Evolutionary conservation across 306 rosid genomes (phyloP), one percentile per base, ranked within the genome.

Genomic region (Senna tora): DNA sequence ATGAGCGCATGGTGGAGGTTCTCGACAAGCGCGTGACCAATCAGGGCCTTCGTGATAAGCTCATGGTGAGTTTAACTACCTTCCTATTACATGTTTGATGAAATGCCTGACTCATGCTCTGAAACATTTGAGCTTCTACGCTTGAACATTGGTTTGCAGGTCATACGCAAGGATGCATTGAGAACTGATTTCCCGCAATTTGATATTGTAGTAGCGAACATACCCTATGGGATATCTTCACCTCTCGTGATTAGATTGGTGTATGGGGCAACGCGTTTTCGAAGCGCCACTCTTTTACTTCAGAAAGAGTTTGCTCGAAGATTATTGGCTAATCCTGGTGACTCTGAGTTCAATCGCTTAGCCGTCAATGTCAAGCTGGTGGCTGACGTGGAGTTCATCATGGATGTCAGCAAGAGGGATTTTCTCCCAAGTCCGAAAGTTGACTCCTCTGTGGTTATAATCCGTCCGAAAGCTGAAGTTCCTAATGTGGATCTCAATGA

Each of bases 281-380:
- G 95, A 49, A 85, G 97, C 38, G 90, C 97, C 10, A 91, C 99
- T n/a, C 91, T 94, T 74, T 86, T 94, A 11, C 89, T 94, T 4
- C 97, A 94, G 53, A 91, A 91, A 60, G 97, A 94, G 85, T 94
- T 94, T 47, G 97, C 99, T 5, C 74, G 84, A 65, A 84, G 99
- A 51, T 73, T 94, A 63, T 16, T 88, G 83, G 95, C 96, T 9
- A 76, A 80, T 73, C 92, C 96, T 1, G 89, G 91, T 9, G 93
- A 91, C 16, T 79, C 91, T 2, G 97, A 86, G 72, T 94, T 79
- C 61, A 89, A 88, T 59, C 96, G 96, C 0, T 78, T 91, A 79
- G 94, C 96, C 22, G 95, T 87, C 28, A 94, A 94, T 28, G 93
- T 87, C 81, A 86, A 79, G 64, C 81, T 91, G 43, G 36, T 94